A percentile compares a stretch with the other conserved stretches of the same genome.
Evolutionary conservation across 208 protist species (phyloP).

Genomic region (Leishmania guyanensis): DNA sequence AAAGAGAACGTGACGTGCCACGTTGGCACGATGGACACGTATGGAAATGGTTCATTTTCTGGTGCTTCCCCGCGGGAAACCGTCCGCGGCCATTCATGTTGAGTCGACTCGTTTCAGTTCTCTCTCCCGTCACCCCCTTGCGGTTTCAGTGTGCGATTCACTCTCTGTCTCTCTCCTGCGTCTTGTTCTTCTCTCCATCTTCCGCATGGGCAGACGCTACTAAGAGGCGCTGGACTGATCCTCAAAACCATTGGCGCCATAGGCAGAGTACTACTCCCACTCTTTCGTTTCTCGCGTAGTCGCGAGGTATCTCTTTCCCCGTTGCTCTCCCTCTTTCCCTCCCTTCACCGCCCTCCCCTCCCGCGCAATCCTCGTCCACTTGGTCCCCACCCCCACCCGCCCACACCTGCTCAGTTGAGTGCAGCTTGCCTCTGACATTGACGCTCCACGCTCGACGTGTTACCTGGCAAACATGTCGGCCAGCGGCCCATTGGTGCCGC

Average conservation of each 20-base stretch:
- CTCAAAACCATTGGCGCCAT: not conserved
- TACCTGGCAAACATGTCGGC: constrained; percentile 11
- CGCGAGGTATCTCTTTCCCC: not conserved
- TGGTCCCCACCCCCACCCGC: not conserved
- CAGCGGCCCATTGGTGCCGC: constrained; percentile 48
- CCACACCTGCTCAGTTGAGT: not conserved
- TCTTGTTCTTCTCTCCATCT: not conserved
- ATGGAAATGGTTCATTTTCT: not conserved
- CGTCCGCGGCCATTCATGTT: not conserved
- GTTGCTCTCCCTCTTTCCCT: not conserved
- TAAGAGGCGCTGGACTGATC: not conserved
- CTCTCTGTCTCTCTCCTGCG: not conserved
- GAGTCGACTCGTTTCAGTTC: not conserved
- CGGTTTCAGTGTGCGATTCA: not conserved
- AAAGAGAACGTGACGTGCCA: not conserved
- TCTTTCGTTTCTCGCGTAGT: not conserved
- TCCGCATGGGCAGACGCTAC: not conserved
- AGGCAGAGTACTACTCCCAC: not conserved
- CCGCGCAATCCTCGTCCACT: not conserved
- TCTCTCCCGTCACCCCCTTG: not conserved
- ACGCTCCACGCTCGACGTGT: not conserved
- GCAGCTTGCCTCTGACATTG: not conserved
- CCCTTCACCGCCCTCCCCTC: not conserved
- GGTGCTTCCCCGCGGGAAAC: not conserved
- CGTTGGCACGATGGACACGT: not conserved